Evolutionary conservation across 1,284 basidiomycete genomes (phyloP), one percentile per base, ranked within the genome.

Genomic region (Fomitopsis schrenkii): DNA sequence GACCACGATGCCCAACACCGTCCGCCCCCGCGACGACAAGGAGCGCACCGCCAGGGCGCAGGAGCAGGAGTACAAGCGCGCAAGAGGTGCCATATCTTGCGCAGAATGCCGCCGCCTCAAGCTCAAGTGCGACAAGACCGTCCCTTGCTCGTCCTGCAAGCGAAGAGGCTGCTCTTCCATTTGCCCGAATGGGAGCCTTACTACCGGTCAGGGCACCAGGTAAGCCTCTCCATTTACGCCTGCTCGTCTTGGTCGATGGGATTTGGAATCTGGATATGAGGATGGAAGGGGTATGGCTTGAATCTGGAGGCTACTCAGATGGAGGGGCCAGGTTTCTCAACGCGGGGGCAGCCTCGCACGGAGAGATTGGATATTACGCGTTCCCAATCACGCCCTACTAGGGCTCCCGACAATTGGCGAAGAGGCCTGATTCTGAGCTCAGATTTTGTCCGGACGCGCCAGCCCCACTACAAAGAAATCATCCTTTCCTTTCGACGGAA

Each of bases 91-190:
- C 17, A 80, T 88, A 69, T 88, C 86, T 42, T 89, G 88, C 72
- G 88, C 88, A 40, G 88, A 90, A 73, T 90, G 88, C 72, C 77
- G 88, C 71, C 78, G 88, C 82, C 86, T 72, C 63, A 74, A 72
- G 67, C 70, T 74, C 67, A 72, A 72, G 65, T 73, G 75, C 88
- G 88, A 75, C 86, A 81, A 38, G 66, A 72, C 70, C 58, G 82
- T 90, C 8, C 89, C 89, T 3, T 90, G 89, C 69, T 83, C 86
- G 28, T 90, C 88, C 70, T 88, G 88, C 73, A 88, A 85, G 69
- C 81, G 88, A 52, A 78, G 89, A 65, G 88, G 88, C 33, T 91
- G 89, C 63, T 63, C 66, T 54, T 68, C 64, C n/a, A 89, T 91
- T 60, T 91, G 89, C 72, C 88, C 89, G 7, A 89, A 90, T 66